phyloP scores from a whole-genome alignment of 2,329 filamentous ascomycete species.

The Cladophialophora bantiana region DNA sequence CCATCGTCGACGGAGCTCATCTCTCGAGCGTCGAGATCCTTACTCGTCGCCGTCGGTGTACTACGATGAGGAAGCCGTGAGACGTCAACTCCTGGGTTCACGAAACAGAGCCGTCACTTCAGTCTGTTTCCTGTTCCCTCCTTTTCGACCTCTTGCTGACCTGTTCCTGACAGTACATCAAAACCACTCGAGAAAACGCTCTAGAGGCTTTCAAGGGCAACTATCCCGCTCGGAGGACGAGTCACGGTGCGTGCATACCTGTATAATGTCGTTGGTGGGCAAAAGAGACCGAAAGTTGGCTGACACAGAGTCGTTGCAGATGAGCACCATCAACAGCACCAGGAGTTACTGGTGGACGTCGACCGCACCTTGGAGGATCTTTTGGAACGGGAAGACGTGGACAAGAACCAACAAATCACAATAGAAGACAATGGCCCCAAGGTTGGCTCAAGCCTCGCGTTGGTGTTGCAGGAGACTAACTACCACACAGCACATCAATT shows the following conservation, averaged over 20 bases:
- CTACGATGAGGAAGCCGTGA: slow-evolving; percentile 62
- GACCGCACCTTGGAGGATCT: slow-evolving; percentile 81
- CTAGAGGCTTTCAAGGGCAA: slow-evolving; percentile 27
- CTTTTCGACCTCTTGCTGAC: slow-evolving; percentile 6
- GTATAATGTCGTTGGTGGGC: background rate
- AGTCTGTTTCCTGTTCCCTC: slow-evolving; percentile 49
- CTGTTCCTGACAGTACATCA: slow-evolving; percentile 34
- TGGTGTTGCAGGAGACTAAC: slow-evolving; percentile 7
- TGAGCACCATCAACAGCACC: slow-evolving; percentile 71
- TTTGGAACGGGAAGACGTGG: slow-evolving; percentile 86
- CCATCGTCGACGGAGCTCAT: slow-evolving; percentile 49
- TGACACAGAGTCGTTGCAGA: slow-evolving; percentile 59
- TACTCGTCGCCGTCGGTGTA: slow-evolving; percentile 65
- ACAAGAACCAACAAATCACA: slow-evolving; percentile 95
- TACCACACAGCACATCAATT: slow-evolving; percentile 70
- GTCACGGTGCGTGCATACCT: slow-evolving; percentile 48
- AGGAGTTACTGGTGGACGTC: slow-evolving; percentile 86
- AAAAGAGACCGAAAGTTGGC: slow-evolving; percentile 35
- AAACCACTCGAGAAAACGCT: slow-evolving; percentile 28
- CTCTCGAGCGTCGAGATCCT: slow-evolving; percentile 56
- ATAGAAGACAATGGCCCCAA: slow-evolving; percentile 96
- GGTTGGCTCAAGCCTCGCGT: slow-evolving; percentile 54
- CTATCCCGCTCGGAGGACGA: slow-evolving; percentile 48
- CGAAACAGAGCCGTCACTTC: slow-evolving; percentile 63
- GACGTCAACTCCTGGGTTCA: slow-evolving; percentile 53